Evolutionary conservation across 2,329 filamentous ascomycete species (phyloP).

Genomic region (Endoconidiophora polonica): DNA sequence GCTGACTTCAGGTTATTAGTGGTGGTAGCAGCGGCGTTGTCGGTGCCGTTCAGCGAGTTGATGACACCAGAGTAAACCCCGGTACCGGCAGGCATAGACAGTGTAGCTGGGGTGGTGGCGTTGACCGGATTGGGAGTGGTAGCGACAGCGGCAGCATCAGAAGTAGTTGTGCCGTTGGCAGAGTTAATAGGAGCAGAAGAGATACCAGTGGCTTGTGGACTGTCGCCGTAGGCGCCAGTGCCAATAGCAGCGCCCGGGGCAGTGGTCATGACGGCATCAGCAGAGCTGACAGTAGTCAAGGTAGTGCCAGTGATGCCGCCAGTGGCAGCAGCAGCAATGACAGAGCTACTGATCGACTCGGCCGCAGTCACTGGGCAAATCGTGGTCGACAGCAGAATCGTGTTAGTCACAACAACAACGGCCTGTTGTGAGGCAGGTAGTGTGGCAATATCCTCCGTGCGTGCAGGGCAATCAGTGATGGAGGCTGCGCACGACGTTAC

Average conservation of each 20-base stretch:
- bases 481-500: conserved; percentile 40
- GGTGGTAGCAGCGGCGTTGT: neutral
- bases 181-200: neutral
- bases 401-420: conserved; percentile 23
- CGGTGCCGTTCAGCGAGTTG: conserved; percentile 7
- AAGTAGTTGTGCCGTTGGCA: neutral
- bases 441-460: conserved; percentile 17
- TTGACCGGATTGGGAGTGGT: conserved; percentile 14
- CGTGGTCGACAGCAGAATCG: conserved; percentile 24
- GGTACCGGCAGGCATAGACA: neutral
- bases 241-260: neutral
- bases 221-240: neutral
- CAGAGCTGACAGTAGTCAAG: conserved; percentile 14
- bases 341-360: conserved; percentile 22
- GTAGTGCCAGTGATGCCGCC: conserved; percentile 24
- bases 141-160: conserved; percentile 1
- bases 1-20: neutral
- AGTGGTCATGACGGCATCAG: conserved; percentile 14
- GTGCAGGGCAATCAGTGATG: conserved; percentile 37
- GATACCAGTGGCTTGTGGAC: neutral
- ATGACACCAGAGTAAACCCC: neutral
- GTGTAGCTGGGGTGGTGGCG: neutral
- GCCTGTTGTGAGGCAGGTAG: conserved; percentile 21
- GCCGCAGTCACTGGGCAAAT: conserved; percentile 30
- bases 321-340: conserved; percentile 22